Evolutionary conservation across 2,329 filamentous ascomycete genomes (phyloP).

Genomic region (Cladosporium oxysporum): DNA sequence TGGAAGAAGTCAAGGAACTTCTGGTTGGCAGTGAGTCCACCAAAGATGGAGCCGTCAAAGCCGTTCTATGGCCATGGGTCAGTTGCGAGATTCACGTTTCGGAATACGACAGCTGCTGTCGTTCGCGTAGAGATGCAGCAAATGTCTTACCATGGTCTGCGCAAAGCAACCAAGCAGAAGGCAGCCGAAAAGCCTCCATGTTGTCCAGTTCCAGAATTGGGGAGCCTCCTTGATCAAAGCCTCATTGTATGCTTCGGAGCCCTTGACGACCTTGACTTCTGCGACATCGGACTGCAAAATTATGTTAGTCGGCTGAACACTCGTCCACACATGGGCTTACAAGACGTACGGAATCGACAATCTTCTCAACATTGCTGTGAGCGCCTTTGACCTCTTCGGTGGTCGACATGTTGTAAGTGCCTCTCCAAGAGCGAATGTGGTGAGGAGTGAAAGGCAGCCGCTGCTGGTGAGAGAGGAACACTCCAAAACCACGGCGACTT

Average conservation of each 20-base stretch:
- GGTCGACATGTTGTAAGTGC: constrained; percentile 15
- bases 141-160: constrained; percentile 24
- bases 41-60: constrained; percentile 60
- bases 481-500: neutral
- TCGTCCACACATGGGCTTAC: neutral
- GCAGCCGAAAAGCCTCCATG: constrained; percentile 29
- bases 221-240: constrained; percentile 57
- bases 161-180: constrained; percentile 44
- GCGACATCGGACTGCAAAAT: constrained; percentile 25
- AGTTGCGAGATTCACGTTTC: neutral
- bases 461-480: constrained; percentile 2
- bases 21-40: constrained; percentile 53
- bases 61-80: constrained; percentile 43
- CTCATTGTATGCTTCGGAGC: constrained; percentile 57
- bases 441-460: neutral
- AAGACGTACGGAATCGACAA: constrained; percentile 12
- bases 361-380: constrained; percentile 18
- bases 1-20: constrained; percentile 47
- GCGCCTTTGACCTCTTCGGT: constrained; percentile 12
- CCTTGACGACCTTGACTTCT: constrained; percentile 50
- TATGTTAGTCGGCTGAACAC: neutral
- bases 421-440: constrained; percentile 9
- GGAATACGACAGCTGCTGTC: neutral
- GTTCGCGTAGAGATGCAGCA: neutral
- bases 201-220: constrained; percentile 22